A percentile compares a stretch with the other conserved stretches of the same genome.
phyloP scores from a whole-genome alignment of 2,329 filamentous ascomycete species.

The Didymella pomorum region DNA sequence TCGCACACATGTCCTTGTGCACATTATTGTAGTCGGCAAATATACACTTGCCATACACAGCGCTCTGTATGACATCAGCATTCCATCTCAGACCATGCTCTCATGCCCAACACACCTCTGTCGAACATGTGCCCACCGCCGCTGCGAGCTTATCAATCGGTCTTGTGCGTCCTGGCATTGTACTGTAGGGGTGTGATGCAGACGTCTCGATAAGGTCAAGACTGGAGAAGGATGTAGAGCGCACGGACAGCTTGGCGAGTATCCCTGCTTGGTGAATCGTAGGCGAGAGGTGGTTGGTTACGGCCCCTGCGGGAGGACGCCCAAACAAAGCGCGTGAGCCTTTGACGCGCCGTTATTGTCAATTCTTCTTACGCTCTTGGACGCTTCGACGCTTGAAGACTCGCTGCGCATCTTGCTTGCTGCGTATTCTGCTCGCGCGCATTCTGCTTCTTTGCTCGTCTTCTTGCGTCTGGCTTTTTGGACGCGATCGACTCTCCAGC shows the following conservation, averaged over 20 bases:
- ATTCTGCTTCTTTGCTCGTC: not conserved
- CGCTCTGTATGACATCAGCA: constrained; percentile 64
- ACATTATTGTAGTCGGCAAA: constrained; percentile 88
- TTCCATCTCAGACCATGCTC: not conserved
- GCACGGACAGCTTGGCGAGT: constrained; percentile 23
- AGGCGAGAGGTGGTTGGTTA: constrained; percentile 11
- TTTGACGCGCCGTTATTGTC: constrained; percentile 4
- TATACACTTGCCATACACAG: constrained; percentile 90
- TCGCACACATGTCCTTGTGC: constrained; percentile 86
- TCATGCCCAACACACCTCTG: constrained; percentile 61
- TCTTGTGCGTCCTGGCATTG: constrained; percentile 56
- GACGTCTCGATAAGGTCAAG: constrained; percentile 21
- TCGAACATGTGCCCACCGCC: constrained; percentile 70
- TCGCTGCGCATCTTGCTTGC: constrained; percentile 6
- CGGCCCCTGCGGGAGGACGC: no score
- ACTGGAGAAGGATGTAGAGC: constrained; percentile 2
- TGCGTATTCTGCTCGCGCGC: constrained; percentile 5
- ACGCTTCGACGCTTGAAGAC: constrained; percentile 28
- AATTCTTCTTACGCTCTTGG: constrained; percentile 3
- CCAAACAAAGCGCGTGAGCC: constrained; percentile 21
- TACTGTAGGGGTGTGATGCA: constrained; percentile 18
- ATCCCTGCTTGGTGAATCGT: constrained; percentile 2
- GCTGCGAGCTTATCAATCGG: constrained; percentile 75
- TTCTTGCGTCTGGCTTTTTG: constrained; percentile 11
- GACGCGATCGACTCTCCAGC: constrained; percentile 5